Conservation (phyloP, 177 flowering plant genomes). For the Vitis hybrid region DNA sequence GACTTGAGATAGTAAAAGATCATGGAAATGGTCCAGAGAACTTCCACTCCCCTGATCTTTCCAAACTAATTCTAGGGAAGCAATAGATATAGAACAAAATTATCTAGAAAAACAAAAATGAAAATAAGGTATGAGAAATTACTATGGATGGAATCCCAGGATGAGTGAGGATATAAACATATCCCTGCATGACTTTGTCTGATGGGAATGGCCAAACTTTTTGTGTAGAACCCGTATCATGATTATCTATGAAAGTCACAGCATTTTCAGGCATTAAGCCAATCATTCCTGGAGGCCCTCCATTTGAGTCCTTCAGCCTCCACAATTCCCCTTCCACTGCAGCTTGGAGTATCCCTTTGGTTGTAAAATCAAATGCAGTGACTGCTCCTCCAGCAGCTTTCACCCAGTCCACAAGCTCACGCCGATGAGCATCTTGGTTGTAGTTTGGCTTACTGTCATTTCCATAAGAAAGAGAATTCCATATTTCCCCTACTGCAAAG, state of each 20-base stretch:
- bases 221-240: slow-evolving; percentile 62
- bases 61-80: no score
- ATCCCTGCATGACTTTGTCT: slow-evolving; percentile 65
- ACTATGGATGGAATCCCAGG: slow-evolving; percentile 53
- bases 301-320: slow-evolving; percentile 50
- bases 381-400: slow-evolving; percentile 46
- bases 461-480: slow-evolving; percentile 49
- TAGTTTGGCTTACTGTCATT: slow-evolving; percentile 34
- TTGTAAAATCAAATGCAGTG: slow-evolving; percentile 71
- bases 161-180: slow-evolving; percentile 68
- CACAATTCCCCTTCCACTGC: slow-evolving; percentile 53
- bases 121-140: neutral
- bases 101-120: neutral
- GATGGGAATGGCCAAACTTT: slow-evolving; percentile 55
- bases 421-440: slow-evolving; percentile 50
- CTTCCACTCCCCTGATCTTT: no score
- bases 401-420: slow-evolving; percentile 53
- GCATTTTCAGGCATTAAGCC: slow-evolving; percentile 47
- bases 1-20: no score
- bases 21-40: no score
- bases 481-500: slow-evolving; percentile 68
- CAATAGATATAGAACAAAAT: neutral
- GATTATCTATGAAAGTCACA: slow-evolving; percentile 70
- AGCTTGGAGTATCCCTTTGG: slow-evolving; percentile 61
- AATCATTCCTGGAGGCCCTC: slow-evolving; percentile 61